Conservation (phyloP, 331 rosid species). For the Quercus lobata region DNA sequence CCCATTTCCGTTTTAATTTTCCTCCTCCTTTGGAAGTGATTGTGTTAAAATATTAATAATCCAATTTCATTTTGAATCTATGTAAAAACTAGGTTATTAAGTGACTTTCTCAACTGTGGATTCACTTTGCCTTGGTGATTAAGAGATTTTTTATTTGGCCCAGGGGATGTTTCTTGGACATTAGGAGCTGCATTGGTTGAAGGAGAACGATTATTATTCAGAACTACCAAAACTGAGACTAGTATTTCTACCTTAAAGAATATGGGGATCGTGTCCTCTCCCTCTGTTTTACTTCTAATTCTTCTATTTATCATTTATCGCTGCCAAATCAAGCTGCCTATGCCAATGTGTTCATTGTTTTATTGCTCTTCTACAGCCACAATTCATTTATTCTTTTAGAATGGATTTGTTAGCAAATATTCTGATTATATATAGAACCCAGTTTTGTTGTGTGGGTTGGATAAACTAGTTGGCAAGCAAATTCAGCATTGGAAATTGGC, state of each 20-base stretch:
- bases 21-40: not conserved
- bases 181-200: conserved; percentile 79
- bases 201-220: conserved; percentile 43
- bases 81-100: too few species aligned
- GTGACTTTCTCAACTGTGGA: not conserved
- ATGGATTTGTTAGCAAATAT: not conserved
- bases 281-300: conserved; percentile 53
- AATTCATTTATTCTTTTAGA: conserved; percentile 14
- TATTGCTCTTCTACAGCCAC: not conserved
- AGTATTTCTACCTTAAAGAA: conserved; percentile 29
- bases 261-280: conserved; percentile 41
- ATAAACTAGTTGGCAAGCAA: not conserved
- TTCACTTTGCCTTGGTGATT: conserved; percentile 59
- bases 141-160: conserved; percentile 67
- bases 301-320: conserved; percentile 53
- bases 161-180: conserved; percentile 84
- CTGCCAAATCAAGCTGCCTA: conserved; percentile 66
- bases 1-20: not conserved
- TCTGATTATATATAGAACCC: not conserved
- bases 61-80: not conserved
- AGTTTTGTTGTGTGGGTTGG: not conserved
- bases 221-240: conserved; percentile 20
- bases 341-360: not conserved
- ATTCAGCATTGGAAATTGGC: not conserved
- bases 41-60: too few species aligned